phyloP scores from a whole-genome alignment of 2,329 filamentous ascomycete species.

The Venturia asperata region DNA sequence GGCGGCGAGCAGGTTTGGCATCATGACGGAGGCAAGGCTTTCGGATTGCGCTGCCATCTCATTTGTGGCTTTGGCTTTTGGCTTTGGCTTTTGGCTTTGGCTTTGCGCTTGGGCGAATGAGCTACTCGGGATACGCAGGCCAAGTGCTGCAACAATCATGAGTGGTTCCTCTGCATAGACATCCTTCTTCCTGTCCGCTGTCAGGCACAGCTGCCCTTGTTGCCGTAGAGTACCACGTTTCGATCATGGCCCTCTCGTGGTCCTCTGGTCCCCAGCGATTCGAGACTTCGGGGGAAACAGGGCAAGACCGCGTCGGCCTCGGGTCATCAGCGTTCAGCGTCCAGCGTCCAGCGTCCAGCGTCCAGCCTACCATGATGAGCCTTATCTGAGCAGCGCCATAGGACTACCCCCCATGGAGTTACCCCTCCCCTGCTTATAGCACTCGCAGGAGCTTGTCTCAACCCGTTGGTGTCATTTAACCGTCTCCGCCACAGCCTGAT shows the following conservation, averaged over 20 bases:
- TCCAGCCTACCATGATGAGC: conserved; percentile 10
- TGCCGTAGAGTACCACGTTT: background rate
- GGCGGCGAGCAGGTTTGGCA: background rate
- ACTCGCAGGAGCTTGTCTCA: background rate
- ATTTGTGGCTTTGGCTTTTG: background rate
- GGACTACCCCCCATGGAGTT: background rate
- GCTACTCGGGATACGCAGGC: background rate
- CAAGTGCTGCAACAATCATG: background rate
- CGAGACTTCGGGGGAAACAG: conserved; percentile 6
- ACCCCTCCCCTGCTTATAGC: conserved; percentile 6
- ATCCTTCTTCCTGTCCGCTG: background rate
- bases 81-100: background rate
- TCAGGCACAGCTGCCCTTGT: background rate
- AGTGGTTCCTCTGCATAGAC: background rate
- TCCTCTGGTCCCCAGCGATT: background rate
- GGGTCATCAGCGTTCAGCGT: background rate
- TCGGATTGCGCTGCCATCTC: background rate
- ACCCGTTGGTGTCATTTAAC: background rate
- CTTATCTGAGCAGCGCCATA: background rate
- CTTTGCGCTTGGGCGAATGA: background rate
- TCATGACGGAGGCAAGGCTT: background rate
- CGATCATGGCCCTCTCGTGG: background rate
- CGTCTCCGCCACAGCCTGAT: background rate
- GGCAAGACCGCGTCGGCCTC: background rate
- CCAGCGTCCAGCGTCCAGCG: no score